Conservation (phyloP, 2,329 filamentous ascomycete species). For the Talaromyces sp. region DNA sequence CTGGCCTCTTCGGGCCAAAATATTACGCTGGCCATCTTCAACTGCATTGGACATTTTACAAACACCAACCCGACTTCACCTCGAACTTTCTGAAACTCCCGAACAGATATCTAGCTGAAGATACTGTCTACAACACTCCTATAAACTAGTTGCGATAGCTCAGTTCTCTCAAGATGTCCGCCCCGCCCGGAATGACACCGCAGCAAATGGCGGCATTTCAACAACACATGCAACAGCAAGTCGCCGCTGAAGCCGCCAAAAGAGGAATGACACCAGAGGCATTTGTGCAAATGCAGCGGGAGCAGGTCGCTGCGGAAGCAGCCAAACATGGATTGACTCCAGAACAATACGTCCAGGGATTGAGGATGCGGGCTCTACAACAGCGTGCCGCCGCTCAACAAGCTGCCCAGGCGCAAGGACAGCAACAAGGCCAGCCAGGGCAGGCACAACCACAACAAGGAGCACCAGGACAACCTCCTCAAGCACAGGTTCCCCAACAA, state of each 20-base stretch:
- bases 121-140: not conserved
- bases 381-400: constrained; percentile 36
- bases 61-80: not conserved
- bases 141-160: not conserved
- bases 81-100: too few relatives aligned
- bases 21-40: constrained; percentile 4
- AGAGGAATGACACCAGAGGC: constrained; percentile 78
- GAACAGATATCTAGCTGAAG: not conserved
- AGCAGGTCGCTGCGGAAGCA: constrained; percentile 43
- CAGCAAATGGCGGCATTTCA: constrained; percentile 67
- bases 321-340: constrained; percentile 50
- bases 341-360: constrained; percentile 45
- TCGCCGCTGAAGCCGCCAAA: constrained; percentile 76
- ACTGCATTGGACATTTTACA: not conserved
- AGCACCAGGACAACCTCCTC: constrained; percentile 15
- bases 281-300: constrained; percentile 62
- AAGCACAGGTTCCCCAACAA: constrained; percentile 12
- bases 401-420: constrained; percentile 21
- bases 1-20: constrained; percentile 13
- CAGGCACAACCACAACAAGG: constrained; percentile 12
- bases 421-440: constrained; percentile 12
- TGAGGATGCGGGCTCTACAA: constrained; percentile 44
- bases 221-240: constrained; percentile 65
- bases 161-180: constrained; percentile 28
- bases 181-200: constrained; percentile 55